Base-by-base conservation (phyloP, 208 protist species). In the Acanthamoeba sp. region DNA sequence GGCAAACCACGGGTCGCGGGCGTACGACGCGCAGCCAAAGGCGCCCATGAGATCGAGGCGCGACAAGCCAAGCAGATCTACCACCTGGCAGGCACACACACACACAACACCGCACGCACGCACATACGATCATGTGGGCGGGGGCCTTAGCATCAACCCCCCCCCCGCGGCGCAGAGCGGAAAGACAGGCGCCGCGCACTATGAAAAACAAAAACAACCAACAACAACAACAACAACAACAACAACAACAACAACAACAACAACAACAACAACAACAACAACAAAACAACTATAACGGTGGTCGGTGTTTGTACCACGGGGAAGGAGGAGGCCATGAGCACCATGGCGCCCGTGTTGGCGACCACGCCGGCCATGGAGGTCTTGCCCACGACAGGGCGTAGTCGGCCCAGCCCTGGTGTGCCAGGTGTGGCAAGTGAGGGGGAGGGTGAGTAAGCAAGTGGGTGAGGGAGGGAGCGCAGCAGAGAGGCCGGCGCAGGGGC, bases 1-100 rank as follows among this genome's bases (percentile, higher is more conserved):
- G 12, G 45, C 78, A 6, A 87, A 87, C 38, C 45, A 87, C 78
- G 42, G 45, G 7, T 87, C 34, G 18, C 78, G 78, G 24, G 45
- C 38, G 78, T 87, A 87, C 10, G 38, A 48, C 27, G 78, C 45
- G 24, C n/a, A 57, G 5, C 45, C 45, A 24, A 59, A 87, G 18
- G 78, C 38, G n/a, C 78, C 78, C 45, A 87, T 59, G n/a, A 87
- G 42, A 87, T 87, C 78, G 0, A 87, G 45, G n/a, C 38, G 78
- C 16, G 78, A 87, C 78, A 87, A 38, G 42, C 78, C 78, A 5
- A 87, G 66, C 66, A 76, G 66, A 36, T 76, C 66, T 1, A 76
- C 66, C 34, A 59, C 78, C 38, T 57, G 29, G 14, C 45, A 7
- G 38, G 1, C 10, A 29, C 34, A 20, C 34, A 84, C 7, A 48